Evolutionary conservation across 768 basidiomycete genomes (phyloP), one percentile per base, ranked within the genome.

Genomic region (Lactarius sp.): DNA sequence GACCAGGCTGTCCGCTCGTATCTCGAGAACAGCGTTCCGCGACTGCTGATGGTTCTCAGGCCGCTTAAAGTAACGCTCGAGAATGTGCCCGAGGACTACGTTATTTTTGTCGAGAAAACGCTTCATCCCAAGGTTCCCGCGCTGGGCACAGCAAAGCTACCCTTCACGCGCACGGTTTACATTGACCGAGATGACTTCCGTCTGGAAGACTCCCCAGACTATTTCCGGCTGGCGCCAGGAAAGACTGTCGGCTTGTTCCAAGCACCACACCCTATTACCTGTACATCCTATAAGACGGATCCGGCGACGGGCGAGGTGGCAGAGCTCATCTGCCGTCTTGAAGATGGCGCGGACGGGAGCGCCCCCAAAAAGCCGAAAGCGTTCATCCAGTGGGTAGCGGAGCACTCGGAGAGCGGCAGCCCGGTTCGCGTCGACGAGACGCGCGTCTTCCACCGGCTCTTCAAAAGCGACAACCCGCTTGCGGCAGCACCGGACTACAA

Each of bases 231-330:
- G 52, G 93, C 96, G 16, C 97, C 97, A 7, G 95, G 95, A 52
- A 98, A 98, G 79, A 93, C 94, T 0, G 97, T 98, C 49, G 97
- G 97, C 16, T 78, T 99, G 33, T 96, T 98, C 81, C 90, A 94
- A 73, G 94, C 87, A 16, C 94, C 94, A 2, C 77, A 86, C 74
- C 92, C 95, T 8, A 90, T 99, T 71, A 94, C 94, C 27, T 96
- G 93, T 75, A 90, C 85, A n/a, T 91, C 90, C 5, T 91, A 88
- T 80, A 87, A 86, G 75, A 86, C 81, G 1, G 88, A 97, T 74
- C 79, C 86, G 3, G 70, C 73, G 3, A 85, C 85, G 0, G 91
- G 93, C 27, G 76, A 84, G 56, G 88, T 97, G 6, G 79, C 79
- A 4, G 94, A 96, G 74, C 82, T 99, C 57, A 73, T 88, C 55